Evolutionary conservation across 192 early-diverging fungal genomes (phyloP).

Genomic region (Coemansia sp.): DNA sequence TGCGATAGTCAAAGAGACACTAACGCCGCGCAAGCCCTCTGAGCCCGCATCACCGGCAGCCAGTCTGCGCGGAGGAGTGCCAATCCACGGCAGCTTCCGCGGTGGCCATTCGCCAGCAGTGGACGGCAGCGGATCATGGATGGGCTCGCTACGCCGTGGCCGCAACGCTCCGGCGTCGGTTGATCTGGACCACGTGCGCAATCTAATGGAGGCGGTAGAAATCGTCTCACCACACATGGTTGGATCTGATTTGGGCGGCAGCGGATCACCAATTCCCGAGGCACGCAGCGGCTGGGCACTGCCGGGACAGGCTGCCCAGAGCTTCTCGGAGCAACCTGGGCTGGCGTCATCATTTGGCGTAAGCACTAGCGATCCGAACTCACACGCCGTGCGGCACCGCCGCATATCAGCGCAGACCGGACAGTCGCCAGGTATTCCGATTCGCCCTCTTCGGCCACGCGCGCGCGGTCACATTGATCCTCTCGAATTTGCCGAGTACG

Average conservation of each 20-base stretch:
- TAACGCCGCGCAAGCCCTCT: constrained; percentile 28
- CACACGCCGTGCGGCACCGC: constrained; percentile 29
- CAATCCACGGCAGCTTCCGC: constrained; percentile 27
- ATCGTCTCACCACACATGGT: constrained; percentile 42
- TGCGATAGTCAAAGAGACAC: constrained; percentile 40
- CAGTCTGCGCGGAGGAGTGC: constrained; percentile 25
- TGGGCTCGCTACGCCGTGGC: not conserved
- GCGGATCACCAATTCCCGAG: constrained; percentile 36
- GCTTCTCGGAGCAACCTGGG: constrained; percentile 22
- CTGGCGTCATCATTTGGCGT: constrained; percentile 10
- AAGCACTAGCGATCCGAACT: constrained; percentile 12
- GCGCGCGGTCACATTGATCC: constrained; percentile 27
- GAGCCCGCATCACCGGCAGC: constrained; percentile 23
- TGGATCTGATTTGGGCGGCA: constrained; percentile 24
- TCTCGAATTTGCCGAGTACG: not conserved
- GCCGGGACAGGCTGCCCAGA: constrained; percentile 26
- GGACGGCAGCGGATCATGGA: constrained; percentile 17
- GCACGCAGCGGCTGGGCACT: constrained; percentile 39
- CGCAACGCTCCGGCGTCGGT: constrained; percentile 2
- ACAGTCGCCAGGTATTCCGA: not conserved
- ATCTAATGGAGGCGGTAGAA: constrained; percentile 39
- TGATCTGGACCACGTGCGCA: constrained; percentile 42
- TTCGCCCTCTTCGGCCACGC: not conserved
- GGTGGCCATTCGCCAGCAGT: constrained; percentile 27
- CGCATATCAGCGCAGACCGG: constrained; percentile 11